phyloP scores from a whole-genome alignment of 192 early-diverging fungal species.

The Piromyces sp. region DNA sequence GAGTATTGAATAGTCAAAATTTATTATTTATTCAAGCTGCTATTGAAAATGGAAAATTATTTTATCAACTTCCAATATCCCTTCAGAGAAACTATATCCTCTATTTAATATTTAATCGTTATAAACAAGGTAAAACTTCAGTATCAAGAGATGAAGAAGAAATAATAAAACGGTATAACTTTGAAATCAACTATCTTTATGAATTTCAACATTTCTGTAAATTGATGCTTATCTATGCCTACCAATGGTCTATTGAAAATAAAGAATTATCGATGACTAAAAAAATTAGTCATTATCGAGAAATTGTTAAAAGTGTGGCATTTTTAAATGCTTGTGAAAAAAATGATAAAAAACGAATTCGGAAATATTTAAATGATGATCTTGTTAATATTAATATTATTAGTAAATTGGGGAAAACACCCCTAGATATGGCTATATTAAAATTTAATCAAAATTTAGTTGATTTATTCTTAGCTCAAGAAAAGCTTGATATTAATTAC shows the following conservation, averaged over 20 bases:
- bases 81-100: background rate
- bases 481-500: background rate
- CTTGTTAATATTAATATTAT: background rate
- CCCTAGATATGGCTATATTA: background rate
- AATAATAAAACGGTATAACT: background rate
- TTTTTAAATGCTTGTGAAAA: background rate
- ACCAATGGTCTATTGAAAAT: background rate
- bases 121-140: background rate
- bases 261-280: background rate
- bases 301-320: background rate
- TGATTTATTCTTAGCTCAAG: background rate
- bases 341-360: background rate
- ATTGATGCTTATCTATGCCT: background rate
- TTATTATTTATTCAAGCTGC: background rate
- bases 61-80: background rate
- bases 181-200: background rate
- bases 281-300: background rate
- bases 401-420: background rate
- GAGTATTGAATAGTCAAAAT: background rate
- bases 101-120: background rate
- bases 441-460: background rate
- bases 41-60: background rate
- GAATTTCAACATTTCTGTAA: background rate
- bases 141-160: background rate
- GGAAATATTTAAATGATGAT: background rate